phyloP scores from a whole-genome alignment of 495 filamentous ascomycete species.

The Penicillium lividum region DNA sequence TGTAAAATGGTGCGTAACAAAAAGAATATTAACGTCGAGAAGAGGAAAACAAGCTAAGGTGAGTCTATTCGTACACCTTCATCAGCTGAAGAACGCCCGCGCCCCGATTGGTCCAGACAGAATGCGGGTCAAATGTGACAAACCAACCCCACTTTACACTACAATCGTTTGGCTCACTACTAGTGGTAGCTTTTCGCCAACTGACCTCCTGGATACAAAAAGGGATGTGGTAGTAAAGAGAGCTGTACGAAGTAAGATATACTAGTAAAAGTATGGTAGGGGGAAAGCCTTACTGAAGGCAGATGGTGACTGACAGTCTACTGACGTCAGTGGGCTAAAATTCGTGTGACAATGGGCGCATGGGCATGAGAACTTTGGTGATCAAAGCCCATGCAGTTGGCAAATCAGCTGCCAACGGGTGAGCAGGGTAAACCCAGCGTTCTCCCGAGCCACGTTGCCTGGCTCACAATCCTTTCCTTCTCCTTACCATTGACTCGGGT shows the following conservation, averaged over 20 bases:
- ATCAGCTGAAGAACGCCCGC: too few relatives aligned
- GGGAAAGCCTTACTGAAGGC: neutral
- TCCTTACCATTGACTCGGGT: neutral
- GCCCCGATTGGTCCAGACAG: too few relatives aligned
- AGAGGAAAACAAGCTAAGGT: neutral
- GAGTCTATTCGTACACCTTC: too few relatives aligned
- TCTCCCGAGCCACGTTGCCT: neutral
- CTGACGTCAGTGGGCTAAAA: neutral
- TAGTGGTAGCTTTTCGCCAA: too few relatives aligned
- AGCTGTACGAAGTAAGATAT: too few relatives aligned
- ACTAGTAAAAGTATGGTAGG: too few relatives aligned
- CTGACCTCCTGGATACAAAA: too few relatives aligned
- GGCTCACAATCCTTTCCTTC: neutral
- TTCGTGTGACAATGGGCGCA: neutral
- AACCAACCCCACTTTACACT: too few relatives aligned
- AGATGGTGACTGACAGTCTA: neutral
- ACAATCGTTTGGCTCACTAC: too few relatives aligned
- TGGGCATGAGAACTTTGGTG: neutral
- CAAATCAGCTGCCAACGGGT: constrained; percentile 7
- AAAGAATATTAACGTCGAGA: neutral
- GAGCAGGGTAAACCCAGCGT: neutral
- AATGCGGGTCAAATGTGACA: too few relatives aligned
- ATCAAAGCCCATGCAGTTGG: constrained; percentile 10
- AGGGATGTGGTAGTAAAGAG: too few relatives aligned
- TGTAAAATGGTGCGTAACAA: neutral